Conservation (phyloP, 2,329 filamentous ascomycete genomes). For the Aspergillus sergii region DNA sequence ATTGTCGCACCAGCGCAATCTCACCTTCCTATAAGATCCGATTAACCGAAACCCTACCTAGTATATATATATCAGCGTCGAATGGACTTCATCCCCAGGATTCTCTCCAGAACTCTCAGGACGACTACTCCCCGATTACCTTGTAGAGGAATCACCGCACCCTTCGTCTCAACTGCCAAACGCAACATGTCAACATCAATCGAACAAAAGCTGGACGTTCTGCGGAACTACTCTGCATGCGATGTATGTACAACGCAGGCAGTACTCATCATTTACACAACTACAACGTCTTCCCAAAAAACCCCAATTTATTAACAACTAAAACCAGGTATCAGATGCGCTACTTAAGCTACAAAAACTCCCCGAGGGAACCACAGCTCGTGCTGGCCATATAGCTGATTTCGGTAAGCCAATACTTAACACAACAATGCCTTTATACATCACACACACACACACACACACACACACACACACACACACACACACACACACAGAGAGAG, state of each 20-base stretch:
- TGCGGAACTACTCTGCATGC: slow-evolving; percentile 45
- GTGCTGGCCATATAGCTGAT: slow-evolving; percentile 69
- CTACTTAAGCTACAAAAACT: slow-evolving; percentile 65
- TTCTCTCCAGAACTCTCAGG: not conserved
- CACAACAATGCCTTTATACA: not conserved
- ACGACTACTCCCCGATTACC: not conserved
- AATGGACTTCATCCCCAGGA: slow-evolving; percentile 11
- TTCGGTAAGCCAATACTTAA: slow-evolving; percentile 46
- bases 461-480: too few species aligned
- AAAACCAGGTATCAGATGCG: slow-evolving; percentile 66
- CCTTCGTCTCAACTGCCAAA: not conserved
- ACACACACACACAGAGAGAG: too few species aligned
- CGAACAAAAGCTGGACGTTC: slow-evolving; percentile 36
- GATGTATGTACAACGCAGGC: slow-evolving; percentile 36
- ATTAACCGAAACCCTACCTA: not conserved
- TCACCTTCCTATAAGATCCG: not conserved
- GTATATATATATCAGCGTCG: not conserved
- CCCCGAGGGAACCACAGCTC: slow-evolving; percentile 50
- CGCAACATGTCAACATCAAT: slow-evolving; percentile 35
- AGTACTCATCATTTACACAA: not conserved
- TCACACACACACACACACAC: not conserved
- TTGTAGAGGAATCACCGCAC: not conserved
- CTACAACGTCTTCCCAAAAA: not conserved
- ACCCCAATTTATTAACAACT: not conserved
- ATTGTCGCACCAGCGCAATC: not conserved